Percentiles rank a stretch among this genome's conserved stretches.
These are phyloP conservation scores for Aurifilum marmelostoma DNA, from an alignment of 2,329 filamentous ascomycete species.

Conservation along the genomic window DNA sequence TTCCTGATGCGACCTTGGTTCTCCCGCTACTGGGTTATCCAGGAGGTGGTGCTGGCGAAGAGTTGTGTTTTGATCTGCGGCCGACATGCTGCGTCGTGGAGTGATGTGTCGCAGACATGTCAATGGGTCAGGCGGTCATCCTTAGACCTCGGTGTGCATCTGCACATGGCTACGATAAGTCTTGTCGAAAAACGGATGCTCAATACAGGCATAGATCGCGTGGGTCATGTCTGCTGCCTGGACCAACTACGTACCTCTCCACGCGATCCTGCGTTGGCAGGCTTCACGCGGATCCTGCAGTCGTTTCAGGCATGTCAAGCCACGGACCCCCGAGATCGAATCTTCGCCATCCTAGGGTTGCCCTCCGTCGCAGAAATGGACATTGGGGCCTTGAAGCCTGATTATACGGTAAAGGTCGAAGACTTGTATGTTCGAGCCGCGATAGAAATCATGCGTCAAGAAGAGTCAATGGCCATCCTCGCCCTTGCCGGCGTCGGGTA, in stretches of 20 bases:
- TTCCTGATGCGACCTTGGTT: constrained; percentile 27
- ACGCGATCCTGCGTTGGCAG: neutral
- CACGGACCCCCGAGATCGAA: constrained; percentile 10
- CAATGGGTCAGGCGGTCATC: neutral
- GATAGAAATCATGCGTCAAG: neutral
- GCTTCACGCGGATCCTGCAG: neutral
- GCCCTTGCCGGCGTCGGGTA: neutral
- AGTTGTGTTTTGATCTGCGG: constrained; percentile 10
- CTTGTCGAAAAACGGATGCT: neutral
- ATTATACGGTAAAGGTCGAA: neutral
- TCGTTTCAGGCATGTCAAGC: neutral
- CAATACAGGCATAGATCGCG: neutral
- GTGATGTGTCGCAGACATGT: neutral
- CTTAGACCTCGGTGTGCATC: neutral
- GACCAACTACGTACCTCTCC: neutral
- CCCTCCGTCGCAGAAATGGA: neutral
- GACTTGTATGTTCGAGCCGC: neutral
- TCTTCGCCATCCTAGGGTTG: constrained; percentile 12
- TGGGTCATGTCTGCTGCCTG: neutral
- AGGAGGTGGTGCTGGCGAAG: constrained; percentile 28
- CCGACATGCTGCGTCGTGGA: constrained; percentile 4
- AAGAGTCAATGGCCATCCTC: neutral
- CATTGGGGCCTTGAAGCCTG: neutral
- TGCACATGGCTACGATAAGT: neutral
- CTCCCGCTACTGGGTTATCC: constrained; percentile 30